phyloP scores from a whole-genome alignment of 2,329 filamentous ascomycete species.

The Stachybotrys elegans region DNA sequence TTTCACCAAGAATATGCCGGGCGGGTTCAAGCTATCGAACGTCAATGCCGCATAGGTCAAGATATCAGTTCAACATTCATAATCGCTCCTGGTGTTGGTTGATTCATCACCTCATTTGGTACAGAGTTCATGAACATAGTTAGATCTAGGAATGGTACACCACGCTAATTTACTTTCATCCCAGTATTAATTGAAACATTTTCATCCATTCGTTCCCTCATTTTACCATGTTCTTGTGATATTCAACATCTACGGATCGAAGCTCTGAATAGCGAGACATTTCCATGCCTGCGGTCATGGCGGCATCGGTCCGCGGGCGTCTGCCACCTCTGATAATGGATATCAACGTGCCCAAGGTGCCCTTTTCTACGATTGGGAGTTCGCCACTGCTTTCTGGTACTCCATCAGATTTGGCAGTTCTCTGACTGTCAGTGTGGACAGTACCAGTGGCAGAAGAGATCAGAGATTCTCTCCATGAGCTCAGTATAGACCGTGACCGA shows the following conservation, averaged over 20 bases:
- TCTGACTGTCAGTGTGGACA: not conserved
- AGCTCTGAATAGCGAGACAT: not conserved
- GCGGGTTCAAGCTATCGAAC: not conserved
- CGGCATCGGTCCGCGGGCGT: not conserved
- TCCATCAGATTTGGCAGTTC: not conserved
- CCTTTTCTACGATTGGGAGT: not conserved
- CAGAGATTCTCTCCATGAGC: not conserved
- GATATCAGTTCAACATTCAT: too few species aligned
- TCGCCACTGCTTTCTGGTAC: not conserved
- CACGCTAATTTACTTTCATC: too few species aligned
- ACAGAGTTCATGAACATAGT: too few species aligned
- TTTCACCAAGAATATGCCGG: not conserved
- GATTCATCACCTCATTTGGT: too few species aligned
- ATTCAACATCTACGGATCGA: not conserved
- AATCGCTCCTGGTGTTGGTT: too few species aligned
- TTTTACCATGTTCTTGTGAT: not conserved
- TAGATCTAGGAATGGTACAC: too few species aligned
- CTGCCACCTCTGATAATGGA: not conserved
- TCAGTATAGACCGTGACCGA: not conserved
- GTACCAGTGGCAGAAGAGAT: not conserved
- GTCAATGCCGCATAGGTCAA: not conserved
- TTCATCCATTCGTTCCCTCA: too few species aligned
- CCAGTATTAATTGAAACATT: too few species aligned
- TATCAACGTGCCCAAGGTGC: not conserved
- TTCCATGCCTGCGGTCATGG: not conserved